Conservation (phyloP, 129 eudicot species). For the Gnaphalium uliginosum region DNA sequence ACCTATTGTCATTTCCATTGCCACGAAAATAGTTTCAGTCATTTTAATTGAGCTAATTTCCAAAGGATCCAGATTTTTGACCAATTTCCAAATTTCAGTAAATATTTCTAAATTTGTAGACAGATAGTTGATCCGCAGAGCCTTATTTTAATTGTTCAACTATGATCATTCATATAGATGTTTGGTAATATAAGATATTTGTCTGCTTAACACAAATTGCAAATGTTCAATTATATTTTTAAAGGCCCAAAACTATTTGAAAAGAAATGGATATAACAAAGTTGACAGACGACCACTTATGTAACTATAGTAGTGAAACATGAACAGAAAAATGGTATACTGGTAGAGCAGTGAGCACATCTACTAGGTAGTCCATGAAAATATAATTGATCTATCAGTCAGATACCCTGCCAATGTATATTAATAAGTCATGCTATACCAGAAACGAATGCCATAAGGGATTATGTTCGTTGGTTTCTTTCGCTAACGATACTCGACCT, state of each 20-base stretch:
- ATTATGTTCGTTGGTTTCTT: constrained; percentile 79
- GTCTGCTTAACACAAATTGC: neutral
- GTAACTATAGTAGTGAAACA: neutral
- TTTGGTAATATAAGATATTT: neutral
- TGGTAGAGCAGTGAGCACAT: neutral
- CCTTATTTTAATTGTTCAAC: neutral
- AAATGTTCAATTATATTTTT: constrained; percentile 2
- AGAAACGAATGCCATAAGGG: constrained; percentile 92
- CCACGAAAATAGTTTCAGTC: constrained; percentile 18
- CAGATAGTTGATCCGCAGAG: neutral
- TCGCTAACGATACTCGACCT: constrained; percentile 77
- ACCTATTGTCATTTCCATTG: constrained; percentile 56
- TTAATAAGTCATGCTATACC: constrained; percentile 30
- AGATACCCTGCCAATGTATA: neutral
- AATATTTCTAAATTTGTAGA: neutral
- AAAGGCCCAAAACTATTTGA: neutral
- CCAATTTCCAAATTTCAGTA: neutral
- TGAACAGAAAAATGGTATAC: neutral
- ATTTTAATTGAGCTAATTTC: neutral
- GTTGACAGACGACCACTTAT: neutral
- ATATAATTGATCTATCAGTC: neutral
- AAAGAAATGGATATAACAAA: neutral
- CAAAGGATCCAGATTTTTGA: neutral
- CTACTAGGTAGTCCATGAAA: constrained; percentile 4
- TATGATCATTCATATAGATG: neutral